Conservation (phyloP, 2,329 filamentous ascomycete species). For the Bipolaris bicolor region DNA sequence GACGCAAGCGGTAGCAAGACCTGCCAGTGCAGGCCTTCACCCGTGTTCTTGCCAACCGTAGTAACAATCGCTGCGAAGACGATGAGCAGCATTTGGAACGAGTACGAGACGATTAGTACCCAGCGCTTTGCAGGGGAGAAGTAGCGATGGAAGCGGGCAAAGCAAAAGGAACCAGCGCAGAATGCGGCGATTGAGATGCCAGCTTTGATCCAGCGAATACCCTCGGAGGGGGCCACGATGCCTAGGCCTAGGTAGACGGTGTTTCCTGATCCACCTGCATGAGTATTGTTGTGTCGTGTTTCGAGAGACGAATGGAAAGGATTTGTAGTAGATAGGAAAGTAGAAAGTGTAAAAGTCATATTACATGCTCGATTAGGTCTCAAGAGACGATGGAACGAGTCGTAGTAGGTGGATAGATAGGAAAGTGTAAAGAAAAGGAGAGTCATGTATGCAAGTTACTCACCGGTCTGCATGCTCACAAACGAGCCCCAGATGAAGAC, state of each 20-base stretch:
- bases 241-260: slow-evolving; percentile 81
- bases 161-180: slow-evolving; percentile 73
- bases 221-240: slow-evolving; percentile 61
- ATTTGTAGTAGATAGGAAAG: no score
- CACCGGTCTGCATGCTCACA: slow-evolving; percentile 82
- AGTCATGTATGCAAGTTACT: slow-evolving; percentile 27
- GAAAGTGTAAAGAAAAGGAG: not conserved
- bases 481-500: slow-evolving; percentile 81
- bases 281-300: not conserved
- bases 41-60: slow-evolving; percentile 47
- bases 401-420: no score
- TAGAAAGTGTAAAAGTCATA: no score
- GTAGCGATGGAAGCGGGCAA: slow-evolving; percentile 70
- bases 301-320: no score
- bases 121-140: slow-evolving; percentile 68
- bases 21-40: slow-evolving; percentile 52
- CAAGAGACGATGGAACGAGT: no score
- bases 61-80: slow-evolving; percentile 52
- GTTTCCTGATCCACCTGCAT: slow-evolving; percentile 58
- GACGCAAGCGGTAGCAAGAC: slow-evolving; percentile 71
- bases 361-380: no score
- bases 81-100: slow-evolving; percentile 52
- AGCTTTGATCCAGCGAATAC: slow-evolving; percentile 72
- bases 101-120: slow-evolving; percentile 62
- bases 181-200: slow-evolving; percentile 73